These are phyloP conservation scores for Backusella mclennaniae DNA, from an alignment of 192 early-diverging fungal species.

Conservation along the genomic window DNA sequence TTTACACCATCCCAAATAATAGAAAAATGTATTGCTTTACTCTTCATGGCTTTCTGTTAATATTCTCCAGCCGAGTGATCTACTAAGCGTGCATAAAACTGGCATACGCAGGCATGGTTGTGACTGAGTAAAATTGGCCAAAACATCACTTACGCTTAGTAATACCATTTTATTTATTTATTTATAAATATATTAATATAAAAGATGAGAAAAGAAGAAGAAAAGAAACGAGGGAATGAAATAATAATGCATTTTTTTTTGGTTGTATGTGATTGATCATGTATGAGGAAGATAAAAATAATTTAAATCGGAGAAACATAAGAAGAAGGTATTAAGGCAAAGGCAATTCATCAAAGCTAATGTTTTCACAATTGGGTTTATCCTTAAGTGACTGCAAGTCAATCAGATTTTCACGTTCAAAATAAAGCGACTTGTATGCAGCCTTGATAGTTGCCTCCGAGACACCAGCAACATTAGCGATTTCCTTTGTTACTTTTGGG, in stretches of 20 bases:
- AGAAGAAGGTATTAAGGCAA: constrained; percentile 25
- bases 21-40: background rate
- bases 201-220: background rate
- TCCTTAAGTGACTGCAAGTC: constrained; percentile 40
- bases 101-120: background rate
- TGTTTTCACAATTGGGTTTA: constrained; percentile 31
- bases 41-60: constrained; percentile 4
- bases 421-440: constrained; percentile 72
- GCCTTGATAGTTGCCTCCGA: constrained; percentile 96
- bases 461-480: constrained; percentile 84
- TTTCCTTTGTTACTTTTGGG: constrained; percentile 70
- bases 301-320: background rate
- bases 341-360: constrained; percentile 42
- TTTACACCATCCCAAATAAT: background rate
- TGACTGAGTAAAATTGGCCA: background rate
- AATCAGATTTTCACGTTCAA: constrained; percentile 56
- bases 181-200: background rate
- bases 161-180: constrained; percentile 1
- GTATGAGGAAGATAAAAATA: background rate
- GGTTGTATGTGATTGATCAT: too few species aligned
- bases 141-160: background rate
- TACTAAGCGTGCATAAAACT: background rate
- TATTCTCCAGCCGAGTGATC: constrained; percentile 7
- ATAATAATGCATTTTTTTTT: background rate
- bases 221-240: background rate